phyloP scores from a whole-genome alignment of 352 stramenopile species.

The Phytophthora agathidicida region DNA sequence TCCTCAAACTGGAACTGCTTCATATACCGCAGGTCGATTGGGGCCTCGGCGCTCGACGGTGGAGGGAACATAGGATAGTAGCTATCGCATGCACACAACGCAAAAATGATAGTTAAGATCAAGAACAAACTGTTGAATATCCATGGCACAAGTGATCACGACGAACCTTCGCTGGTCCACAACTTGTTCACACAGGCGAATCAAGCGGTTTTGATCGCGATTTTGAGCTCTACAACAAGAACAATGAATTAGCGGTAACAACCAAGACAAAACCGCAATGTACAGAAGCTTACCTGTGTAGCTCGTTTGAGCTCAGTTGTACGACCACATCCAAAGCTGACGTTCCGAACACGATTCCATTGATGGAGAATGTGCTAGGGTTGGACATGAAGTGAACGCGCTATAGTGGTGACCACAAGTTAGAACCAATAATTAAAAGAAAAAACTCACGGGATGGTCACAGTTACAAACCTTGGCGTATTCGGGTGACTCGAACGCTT shows the following conservation, averaged over 20 bases:
- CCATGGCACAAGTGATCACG: not conserved
- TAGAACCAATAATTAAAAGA: conserved; percentile 5
- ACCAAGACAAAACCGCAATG: not conserved
- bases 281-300: conserved; percentile 48
- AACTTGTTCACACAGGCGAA: conserved; percentile 81
- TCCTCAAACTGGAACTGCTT: conserved; percentile 92
- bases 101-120: conserved; percentile 1
- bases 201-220: conserved; percentile 72
- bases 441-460: too few species aligned
- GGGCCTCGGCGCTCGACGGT: conserved; percentile 61
- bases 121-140: not conserved
- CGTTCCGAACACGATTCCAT: conserved; percentile 93
- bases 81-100: conserved; percentile 20
- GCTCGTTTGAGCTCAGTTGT: conserved; percentile 83
- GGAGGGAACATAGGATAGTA: conserved; percentile 87
- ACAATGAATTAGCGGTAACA: not conserved
- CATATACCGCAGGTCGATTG: conserved; percentile 93
- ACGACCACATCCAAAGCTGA: conserved; percentile 93
- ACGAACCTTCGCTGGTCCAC: conserved; percentile 78
- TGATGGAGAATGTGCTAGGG: conserved; percentile 95
- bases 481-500: conserved; percentile 64
- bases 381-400: conserved; percentile 96
- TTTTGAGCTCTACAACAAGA: conserved; percentile 41
- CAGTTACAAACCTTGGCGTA: conserved; percentile 60
- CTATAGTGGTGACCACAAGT: conserved; percentile 28